Base-by-base conservation (phyloP, 331 rosid species). In the Pyracantha coccinea region DNA sequence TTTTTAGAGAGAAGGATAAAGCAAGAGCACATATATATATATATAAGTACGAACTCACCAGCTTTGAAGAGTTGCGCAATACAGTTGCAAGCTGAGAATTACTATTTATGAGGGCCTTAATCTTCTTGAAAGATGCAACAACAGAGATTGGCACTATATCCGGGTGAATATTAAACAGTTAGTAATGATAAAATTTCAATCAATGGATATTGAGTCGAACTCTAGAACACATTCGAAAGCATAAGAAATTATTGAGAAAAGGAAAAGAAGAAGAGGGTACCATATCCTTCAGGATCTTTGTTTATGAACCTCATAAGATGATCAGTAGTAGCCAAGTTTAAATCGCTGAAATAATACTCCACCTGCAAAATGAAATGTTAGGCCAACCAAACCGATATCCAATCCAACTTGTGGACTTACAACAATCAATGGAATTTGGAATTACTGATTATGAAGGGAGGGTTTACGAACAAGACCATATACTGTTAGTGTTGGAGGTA, bases 81-180 rank as follows among this genome's bases (percentile, higher is more conserved):
- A 87, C 79, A 82, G 83, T 87, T 14, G 99, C 96, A 77, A 94
- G 93, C 75, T 92, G 99, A 72, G 93, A 86, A 76, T 92, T 88
- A 75, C 87, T 84, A 76, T 69, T 84, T 77, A 87, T 67, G 35
- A 90, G 93, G 74, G 96, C 89, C 89, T 94, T 94, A 61, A 94
- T 94, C 93, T 94, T 94, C 93, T 94, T 94, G 87, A 94, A 94
- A 75, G 97, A 92, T 78, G 96, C 96, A 83, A 94, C 96, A 78
- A 94, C 93, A 62, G 92, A 87, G 79, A 92, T 87, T 25, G 99
- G 99, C 88, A 94, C 99, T 94, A 69, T 58, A 70, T 77, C 50
- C 60, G 82, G 84, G 74, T 67, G 66, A 76, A 76, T 44, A 61
- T n/a, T 23, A 71, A 33, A 78, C 66, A 50, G 69, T 68, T 60